Percentiles rank a stretch among this genome's conserved stretches.
These are phyloP conservation scores for Filosporella fistucella DNA, from an alignment of 495 filamentous ascomycete genomes.

Conservation along the genomic window DNA sequence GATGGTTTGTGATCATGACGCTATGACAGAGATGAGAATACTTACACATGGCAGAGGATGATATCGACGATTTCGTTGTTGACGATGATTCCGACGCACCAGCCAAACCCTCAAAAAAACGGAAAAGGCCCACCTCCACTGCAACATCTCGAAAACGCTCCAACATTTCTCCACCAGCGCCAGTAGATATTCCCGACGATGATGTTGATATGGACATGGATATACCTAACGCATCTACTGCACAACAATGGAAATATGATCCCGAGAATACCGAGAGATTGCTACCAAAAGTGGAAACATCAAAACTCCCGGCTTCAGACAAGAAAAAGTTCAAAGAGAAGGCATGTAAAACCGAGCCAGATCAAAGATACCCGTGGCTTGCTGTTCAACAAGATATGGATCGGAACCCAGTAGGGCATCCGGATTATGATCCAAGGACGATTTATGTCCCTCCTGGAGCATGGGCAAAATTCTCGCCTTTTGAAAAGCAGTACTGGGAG, in stretches of 20 bases:
- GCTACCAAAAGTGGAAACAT: conserved; percentile 43
- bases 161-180: conserved; percentile 40
- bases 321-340: conserved; percentile 62
- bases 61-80: conserved; percentile 83
- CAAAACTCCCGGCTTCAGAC: conserved; percentile 33
- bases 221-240: conserved; percentile 62
- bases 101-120: conserved; percentile 54
- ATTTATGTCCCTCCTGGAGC: conserved; percentile 80
- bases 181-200: conserved; percentile 32
- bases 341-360: conserved; percentile 71
- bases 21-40: background rate
- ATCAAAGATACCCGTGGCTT: conserved; percentile 84
- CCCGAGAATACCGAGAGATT: conserved; percentile 64
- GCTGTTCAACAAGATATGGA: conserved; percentile 80
- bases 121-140: conserved; percentile 57
- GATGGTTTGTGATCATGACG: conserved; percentile 37
- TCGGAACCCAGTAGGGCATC: conserved; percentile 70
- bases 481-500: conserved; percentile 99
- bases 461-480: conserved; percentile 77
- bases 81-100: conserved; percentile 77
- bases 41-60: conserved; percentile 30
- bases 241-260: conserved; percentile 82
- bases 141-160: conserved; percentile 53
- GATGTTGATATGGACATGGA: conserved; percentile 47
- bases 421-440: conserved; percentile 88